Percentiles rank a stretch among this genome's conserved stretches.
Conservation (phyloP, 768 basidiomycete species). For the Serpula lacrymans region DNA sequence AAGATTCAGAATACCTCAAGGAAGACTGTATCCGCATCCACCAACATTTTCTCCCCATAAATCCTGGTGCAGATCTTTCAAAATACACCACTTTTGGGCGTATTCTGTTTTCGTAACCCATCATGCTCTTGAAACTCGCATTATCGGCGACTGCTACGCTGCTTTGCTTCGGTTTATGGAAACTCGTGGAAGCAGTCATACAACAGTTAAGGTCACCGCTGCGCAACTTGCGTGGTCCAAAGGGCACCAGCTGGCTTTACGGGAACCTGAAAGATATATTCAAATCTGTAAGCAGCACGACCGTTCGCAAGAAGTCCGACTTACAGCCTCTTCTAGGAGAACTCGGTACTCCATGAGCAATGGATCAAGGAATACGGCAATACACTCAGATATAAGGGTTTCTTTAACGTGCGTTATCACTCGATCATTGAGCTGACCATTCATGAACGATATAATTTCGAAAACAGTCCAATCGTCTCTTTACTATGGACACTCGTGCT, state of each 20-base stretch:
- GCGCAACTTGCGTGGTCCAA: constrained; percentile 49
- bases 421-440: neutral
- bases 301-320: too few species aligned
- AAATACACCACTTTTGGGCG: too few species aligned
- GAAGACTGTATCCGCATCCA: too few species aligned
- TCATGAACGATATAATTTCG: neutral
- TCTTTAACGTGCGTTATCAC: constrained; percentile 40
- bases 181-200: constrained; percentile 27
- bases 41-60: too few species aligned
- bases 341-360: constrained; percentile 34
- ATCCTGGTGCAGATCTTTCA: too few species aligned
- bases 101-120: too few species aligned
- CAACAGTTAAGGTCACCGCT: constrained; percentile 38
- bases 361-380: constrained; percentile 50
- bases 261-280: constrained; percentile 47
- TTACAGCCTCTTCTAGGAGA: constrained; percentile 22
- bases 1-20: too few species aligned
- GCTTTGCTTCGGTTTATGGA: constrained; percentile 28
- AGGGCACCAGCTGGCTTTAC: constrained; percentile 39
- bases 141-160: constrained; percentile 9
- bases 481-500: constrained; percentile 60
- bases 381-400: constrained; percentile 40
- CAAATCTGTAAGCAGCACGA: constrained; percentile 36
- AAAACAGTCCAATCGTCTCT: constrained; percentile 37
- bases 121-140: constrained; percentile 4